Evolutionary conservation across 1,139 yeast species (phyloP).

Genomic region (Yamadazyma epiphylla): DNA sequence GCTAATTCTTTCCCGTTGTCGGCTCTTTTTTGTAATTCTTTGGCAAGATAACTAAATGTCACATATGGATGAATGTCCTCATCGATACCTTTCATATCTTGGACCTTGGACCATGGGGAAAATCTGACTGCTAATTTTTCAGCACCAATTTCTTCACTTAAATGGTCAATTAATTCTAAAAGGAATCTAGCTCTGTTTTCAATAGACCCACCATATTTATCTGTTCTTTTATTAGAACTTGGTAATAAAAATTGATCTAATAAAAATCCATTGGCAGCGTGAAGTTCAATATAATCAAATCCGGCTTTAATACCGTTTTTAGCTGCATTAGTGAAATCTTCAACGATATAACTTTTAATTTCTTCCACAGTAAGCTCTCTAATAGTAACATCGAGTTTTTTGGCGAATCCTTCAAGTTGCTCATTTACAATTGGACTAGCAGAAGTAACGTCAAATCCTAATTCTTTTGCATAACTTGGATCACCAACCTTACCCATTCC

Average conservation of each 20-base stretch:
- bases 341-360: constrained; percentile 34
- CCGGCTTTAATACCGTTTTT: constrained; percentile 52
- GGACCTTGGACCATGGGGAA: constrained; percentile 21
- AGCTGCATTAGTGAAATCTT: constrained; percentile 41
- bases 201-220: constrained; percentile 53
- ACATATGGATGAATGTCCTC: constrained; percentile 14
- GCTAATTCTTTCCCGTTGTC: constrained; percentile 30
- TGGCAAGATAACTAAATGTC: constrained; percentile 13
- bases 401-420: constrained; percentile 38
- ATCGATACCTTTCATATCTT: constrained; percentile 23
- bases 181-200: constrained; percentile 57
- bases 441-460: constrained; percentile 22
- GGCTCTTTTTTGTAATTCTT: constrained; percentile 15
- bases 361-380: constrained; percentile 47
- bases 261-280: constrained; percentile 70
- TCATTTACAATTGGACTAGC: constrained; percentile 34
- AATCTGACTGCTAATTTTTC: constrained; percentile 18
- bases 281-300: constrained; percentile 68
- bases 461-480: constrained; percentile 35
- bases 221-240: constrained; percentile 55
- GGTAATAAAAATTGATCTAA: constrained; percentile 54
- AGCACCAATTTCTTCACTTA: constrained; percentile 33
- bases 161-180: constrained; percentile 51
- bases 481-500: constrained; percentile 53
- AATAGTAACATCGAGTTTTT: constrained; percentile 57